Evolutionary conservation across 1,139 yeast species (phyloP).

Genomic region (Yamadazyma buinensis): DNA sequence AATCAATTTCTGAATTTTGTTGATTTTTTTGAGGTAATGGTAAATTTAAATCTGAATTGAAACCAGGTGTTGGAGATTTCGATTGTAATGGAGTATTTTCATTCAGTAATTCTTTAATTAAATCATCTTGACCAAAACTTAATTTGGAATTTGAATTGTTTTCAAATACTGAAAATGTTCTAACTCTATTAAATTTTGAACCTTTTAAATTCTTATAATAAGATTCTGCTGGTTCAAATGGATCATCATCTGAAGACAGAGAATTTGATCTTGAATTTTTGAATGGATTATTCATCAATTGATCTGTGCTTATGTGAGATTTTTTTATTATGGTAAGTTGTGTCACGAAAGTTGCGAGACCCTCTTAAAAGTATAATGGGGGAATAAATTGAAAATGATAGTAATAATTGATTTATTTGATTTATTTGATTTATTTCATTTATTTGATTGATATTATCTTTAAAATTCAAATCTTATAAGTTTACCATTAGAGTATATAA

Average conservation of each 20-base stretch:
- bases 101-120: constrained; percentile 15
- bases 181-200: constrained; percentile 38
- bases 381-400: no score
- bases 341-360: no score
- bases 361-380: not conserved
- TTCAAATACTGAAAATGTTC: constrained; percentile 51
- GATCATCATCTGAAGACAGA: constrained; percentile 48
- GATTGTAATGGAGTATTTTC: constrained; percentile 2
- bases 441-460: no score
- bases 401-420: no score
- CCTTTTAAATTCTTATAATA: constrained; percentile 46
- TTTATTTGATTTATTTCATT: no score
- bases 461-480: no score
- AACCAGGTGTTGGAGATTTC: constrained; percentile 4
- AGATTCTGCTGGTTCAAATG: constrained; percentile 62
- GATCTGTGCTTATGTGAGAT: not conserved
- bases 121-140: constrained; percentile 6
- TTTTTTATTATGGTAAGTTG: no score
- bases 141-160: constrained; percentile 6
- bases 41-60: not conserved
- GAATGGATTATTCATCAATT: constrained; percentile 5
- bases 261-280: constrained; percentile 8
- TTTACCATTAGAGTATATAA: no score
- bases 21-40: no score
- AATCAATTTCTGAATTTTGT: not conserved